Evolutionary conservation across 2,329 filamentous ascomycete genomes (phyloP), one percentile per base, ranked within the genome.

Genomic region (Talaromyces atroroseus): DNA sequence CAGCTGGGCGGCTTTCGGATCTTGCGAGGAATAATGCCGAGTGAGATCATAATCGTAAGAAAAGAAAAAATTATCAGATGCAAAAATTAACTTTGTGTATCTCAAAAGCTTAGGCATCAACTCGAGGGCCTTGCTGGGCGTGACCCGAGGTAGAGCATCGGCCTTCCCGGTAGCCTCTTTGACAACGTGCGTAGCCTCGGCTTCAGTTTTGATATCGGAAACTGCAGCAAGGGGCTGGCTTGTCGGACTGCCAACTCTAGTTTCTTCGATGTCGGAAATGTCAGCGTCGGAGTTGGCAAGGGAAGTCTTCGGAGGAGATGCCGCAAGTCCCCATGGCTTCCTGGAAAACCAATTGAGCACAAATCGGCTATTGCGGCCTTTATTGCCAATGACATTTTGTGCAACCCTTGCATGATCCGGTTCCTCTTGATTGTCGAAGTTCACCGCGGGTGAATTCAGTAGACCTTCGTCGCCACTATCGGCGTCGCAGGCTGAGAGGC

Each of bases 31-130:
- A 59, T 82, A 69, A 54, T 82, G 85, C 56, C 87, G 82, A 0
- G 94, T 97, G 51, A 99, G 82, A 68, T 99, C 92, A 68, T 92
- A 82, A 62, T 99, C 94, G 70, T 99, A 96, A 0, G 92, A 92
- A 71, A 92, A 99, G 76, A 88, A 97, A 71, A 96, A 97, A 69
- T 90, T 96, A 60, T 82, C 82, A 0, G 88, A 91, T 1, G 88
- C 86, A 67, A 96, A 92, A 59, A 96, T 83, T 55, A 97, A 83
- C 66, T 89, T 89, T 1, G 90, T 86, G 32, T 89, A 95, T 42
- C 88, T 83, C 44, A 99, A 72, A 40, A 97, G 78, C 66, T 96
- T 95, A 1, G 92, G 92, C 11, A 95, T 77, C 32, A 97, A 73
- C 40, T 78, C 79, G 54, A 79, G 73, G 4, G 80, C 76, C 18